Evolutionary conservation across 2,329 filamentous ascomycete genomes (phyloP).

Genomic region (Aspergillus sp.): DNA sequence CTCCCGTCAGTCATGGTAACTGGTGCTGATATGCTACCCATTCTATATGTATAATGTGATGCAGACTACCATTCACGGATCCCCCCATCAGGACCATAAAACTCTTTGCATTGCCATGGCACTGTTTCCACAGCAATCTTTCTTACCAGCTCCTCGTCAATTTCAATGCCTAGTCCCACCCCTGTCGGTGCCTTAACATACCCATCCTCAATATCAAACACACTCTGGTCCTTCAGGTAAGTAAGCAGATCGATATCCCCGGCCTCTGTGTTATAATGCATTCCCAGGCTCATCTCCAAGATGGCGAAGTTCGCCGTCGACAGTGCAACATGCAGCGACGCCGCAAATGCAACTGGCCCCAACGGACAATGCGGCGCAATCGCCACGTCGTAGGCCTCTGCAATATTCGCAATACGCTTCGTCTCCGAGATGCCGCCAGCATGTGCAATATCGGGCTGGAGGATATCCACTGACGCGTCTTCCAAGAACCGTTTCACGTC

Average conservation of each 20-base stretch:
- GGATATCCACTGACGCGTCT: slow-evolving; percentile 65
- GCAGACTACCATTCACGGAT: slow-evolving; percentile 64
- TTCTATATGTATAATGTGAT: too few species aligned
- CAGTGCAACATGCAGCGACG: slow-evolving; percentile 66
- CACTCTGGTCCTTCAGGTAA: slow-evolving; percentile 64
- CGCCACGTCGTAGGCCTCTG: slow-evolving; percentile 71
- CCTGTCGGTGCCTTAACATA: slow-evolving; percentile 62
- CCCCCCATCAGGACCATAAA: slow-evolving; percentile 66
- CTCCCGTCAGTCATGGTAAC: too few species aligned
- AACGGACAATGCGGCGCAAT: slow-evolving; percentile 73
- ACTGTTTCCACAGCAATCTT: slow-evolving; percentile 57
- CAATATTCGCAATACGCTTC: slow-evolving; percentile 67
- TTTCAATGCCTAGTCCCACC: slow-evolving; percentile 67
- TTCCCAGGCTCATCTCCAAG: slow-evolving; percentile 76
- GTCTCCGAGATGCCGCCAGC: slow-evolving; percentile 72
- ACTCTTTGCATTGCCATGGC: slow-evolving; percentile 67
- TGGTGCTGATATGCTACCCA: too few species aligned
- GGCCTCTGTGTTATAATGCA: slow-evolving; percentile 70
- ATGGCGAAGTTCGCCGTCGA: slow-evolving; percentile 67
- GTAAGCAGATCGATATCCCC: slow-evolving; percentile 65
- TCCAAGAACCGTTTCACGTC: slow-evolving; percentile 72
- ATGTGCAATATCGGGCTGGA: slow-evolving; percentile 73
- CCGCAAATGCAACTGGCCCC: slow-evolving; percentile 71
- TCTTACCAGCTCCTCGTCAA: slow-evolving; percentile 68
- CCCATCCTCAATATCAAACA: slow-evolving; percentile 67